These are phyloP conservation scores for Leucocoprinus sp. DNA, from an alignment of 768 basidiomycete genomes.

Conservation along the genomic window DNA sequence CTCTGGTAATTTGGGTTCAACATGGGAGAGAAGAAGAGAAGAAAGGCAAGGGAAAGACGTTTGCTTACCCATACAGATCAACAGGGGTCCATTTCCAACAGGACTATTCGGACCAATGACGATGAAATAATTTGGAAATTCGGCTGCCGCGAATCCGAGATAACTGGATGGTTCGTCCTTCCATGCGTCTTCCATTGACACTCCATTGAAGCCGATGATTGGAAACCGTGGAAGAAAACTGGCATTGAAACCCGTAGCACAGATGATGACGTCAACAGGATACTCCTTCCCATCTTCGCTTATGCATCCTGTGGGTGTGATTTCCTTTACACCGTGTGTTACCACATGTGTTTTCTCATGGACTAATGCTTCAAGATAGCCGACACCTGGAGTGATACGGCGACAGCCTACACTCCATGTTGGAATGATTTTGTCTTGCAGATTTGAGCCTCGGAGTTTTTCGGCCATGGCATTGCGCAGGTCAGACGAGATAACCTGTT, in stretches of 20 bases:
- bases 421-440: constrained; percentile 32
- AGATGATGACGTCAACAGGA: constrained; percentile 27
- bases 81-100: constrained; percentile 26
- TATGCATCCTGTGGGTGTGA: constrained; percentile 23
- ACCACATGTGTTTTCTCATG: constrained; percentile 26
- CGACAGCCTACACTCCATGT: constrained; percentile 27
- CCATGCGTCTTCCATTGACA: constrained; percentile 24
- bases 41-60: not conserved
- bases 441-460: constrained; percentile 31
- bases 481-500: constrained; percentile 19
- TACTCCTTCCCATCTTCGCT: constrained; percentile 22
- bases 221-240: constrained; percentile 26
- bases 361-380: constrained; percentile 25
- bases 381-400: constrained; percentile 26
- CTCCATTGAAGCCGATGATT: constrained; percentile 20
- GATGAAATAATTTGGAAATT: constrained; percentile 28
- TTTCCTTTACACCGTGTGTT: constrained; percentile 20
- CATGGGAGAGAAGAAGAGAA: not conserved
- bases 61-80: constrained; percentile 22
- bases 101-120: constrained; percentile 27
- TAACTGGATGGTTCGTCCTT: constrained; percentile 22
- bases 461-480: constrained; percentile 32
- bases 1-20: constrained; percentile 17
- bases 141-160: constrained; percentile 23
- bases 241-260: constrained; percentile 31